Evolutionary conservation across 2,329 filamentous ascomycete genomes (phyloP), one percentile per base, ranked within the genome.

Genomic region (Fusarium sp.): DNA sequence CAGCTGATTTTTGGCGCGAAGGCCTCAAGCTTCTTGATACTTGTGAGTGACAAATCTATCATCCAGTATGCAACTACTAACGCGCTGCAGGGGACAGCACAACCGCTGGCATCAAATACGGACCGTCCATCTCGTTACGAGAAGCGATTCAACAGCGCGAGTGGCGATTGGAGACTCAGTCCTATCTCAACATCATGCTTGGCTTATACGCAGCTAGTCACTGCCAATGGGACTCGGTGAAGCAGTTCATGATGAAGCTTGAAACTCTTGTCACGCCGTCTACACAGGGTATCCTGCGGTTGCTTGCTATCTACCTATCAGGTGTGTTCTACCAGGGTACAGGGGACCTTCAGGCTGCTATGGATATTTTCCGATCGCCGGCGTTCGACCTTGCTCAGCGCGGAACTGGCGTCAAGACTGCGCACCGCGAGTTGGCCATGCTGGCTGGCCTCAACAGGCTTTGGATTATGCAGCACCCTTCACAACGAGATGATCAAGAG

Each of bases 291-390:
- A 79, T 79, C 3, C 55, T 78, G 17, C 69, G 69, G 29, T 41
- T 86, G 31, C 80, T 91, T 39, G 80, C 85, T 7, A 78, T 85
- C 38, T 97, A 97, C 73, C 84, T 97, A 15, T 80, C 83, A 1
- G 93, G 90, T 1, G 84, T 91, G 8, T 89, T 92, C 66, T 80
- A 87, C 48, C 94, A 97, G 77, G 91, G 89, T 15, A 88, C 83
- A 6, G 93, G 92, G 14, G 82, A 92, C 61, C 80, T 95, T 2
- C 78, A 84, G n/a, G 77, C 78, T 3, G 93, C 94, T 4, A 77
- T 93, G 13, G 67, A 78, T 4, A 82, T 88, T 9, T 97, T 91
- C 74, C 82, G 84, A 57, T 82, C 86, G 36, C 77, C 82, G 2
- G 75, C 79, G 15, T 87, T 96, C 65, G 64, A 77, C 21, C 53